phyloP scores from a whole-genome alignment of 768 basidiomycete genomes.

The Leucocoprinus sp. region DNA sequence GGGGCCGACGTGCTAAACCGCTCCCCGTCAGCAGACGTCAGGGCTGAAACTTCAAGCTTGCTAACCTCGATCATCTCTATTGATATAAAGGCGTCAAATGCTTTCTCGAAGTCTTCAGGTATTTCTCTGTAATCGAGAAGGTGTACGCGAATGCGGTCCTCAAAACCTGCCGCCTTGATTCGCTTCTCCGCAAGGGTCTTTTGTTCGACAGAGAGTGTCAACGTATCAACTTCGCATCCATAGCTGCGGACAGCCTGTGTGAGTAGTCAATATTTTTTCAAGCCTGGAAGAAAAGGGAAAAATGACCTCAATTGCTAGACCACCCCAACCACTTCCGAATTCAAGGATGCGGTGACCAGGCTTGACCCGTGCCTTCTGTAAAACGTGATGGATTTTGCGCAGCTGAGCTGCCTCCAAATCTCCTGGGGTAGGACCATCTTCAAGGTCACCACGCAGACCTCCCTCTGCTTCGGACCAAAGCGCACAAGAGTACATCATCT shows the following conservation, averaged over 20 bases:
- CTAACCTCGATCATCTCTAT: conserved; percentile 75
- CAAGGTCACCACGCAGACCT: conserved; percentile 68
- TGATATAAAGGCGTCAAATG: conserved; percentile 72
- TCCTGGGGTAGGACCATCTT: conserved; percentile 43
- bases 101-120: conserved; percentile 70
- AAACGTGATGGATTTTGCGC: conserved; percentile 78
- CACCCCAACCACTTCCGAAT: conserved; percentile 94
- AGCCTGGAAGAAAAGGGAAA: conserved; percentile 11
- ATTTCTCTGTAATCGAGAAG: conserved; percentile 88
- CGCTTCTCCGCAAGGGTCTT: conserved; percentile 83
- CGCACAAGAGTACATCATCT: conserved; percentile 95
- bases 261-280: conserved; percentile 2
- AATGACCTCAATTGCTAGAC: conserved; percentile 85
- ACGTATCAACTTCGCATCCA: conserved; percentile 82
- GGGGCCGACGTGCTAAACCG: conserved; percentile 38
- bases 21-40: conserved; percentile 19
- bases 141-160: conserved; percentile 71
- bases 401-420: conserved; percentile 78
- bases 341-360: conserved; percentile 80
- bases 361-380: conserved; percentile 66
- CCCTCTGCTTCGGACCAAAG: conserved; percentile 77
- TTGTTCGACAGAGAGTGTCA: conserved; percentile 84
- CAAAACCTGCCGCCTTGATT: conserved; percentile 61
- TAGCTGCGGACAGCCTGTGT: conserved; percentile 55
- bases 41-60: conserved; percentile 24